phyloP scores from a whole-genome alignment of 768 basidiomycete species.

The Scleroderma bovista region DNA sequence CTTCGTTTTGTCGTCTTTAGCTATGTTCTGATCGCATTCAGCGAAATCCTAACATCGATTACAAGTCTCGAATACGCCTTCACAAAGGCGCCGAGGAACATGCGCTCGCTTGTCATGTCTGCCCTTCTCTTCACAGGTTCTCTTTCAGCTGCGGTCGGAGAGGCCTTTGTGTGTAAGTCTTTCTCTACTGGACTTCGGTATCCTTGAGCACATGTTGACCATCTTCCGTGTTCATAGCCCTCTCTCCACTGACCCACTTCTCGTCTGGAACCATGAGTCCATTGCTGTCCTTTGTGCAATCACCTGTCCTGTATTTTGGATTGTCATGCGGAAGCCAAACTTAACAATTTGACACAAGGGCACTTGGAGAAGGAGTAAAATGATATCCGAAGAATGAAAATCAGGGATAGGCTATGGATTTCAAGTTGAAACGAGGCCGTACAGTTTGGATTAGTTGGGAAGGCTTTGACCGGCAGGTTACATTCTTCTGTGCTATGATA shows the following conservation, averaged over 20 bases:
- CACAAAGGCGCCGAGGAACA: conserved; percentile 85
- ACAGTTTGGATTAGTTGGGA: too few relatives aligned
- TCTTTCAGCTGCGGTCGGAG: conserved; percentile 55
- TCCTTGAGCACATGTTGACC: neutral
- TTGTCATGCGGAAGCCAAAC: conserved; percentile 41
- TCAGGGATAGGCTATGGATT: too few relatives aligned
- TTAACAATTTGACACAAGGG: conserved; percentile 49
- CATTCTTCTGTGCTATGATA: too few relatives aligned
- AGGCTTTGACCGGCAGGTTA: too few relatives aligned
- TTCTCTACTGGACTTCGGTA: too few relatives aligned
- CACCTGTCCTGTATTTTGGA: conserved; percentile 49
- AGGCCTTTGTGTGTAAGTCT: conserved; percentile 64
- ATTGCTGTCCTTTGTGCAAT: conserved; percentile 51
- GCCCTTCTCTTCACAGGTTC: conserved; percentile 57
- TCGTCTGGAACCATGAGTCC: conserved; percentile 70
- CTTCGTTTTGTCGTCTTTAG: conserved; percentile 25
- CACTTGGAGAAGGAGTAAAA: conserved; percentile 25
- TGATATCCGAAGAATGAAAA: too few relatives aligned
- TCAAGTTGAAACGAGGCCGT: too few relatives aligned
- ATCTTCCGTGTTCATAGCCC: conserved; percentile 31
- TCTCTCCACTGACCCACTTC: conserved; percentile 67
- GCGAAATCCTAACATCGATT: conserved; percentile 76
- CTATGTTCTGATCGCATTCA: conserved; percentile 60
- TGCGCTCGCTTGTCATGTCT: conserved; percentile 82
- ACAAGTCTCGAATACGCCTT: conserved; percentile 87